Percentiles rank a stretch among this genome's conserved stretches.
These are phyloP conservation scores for Psidium friedrichsthalianum DNA, from an alignment of 345 rosid genomes.

Conservation along the genomic window DNA sequence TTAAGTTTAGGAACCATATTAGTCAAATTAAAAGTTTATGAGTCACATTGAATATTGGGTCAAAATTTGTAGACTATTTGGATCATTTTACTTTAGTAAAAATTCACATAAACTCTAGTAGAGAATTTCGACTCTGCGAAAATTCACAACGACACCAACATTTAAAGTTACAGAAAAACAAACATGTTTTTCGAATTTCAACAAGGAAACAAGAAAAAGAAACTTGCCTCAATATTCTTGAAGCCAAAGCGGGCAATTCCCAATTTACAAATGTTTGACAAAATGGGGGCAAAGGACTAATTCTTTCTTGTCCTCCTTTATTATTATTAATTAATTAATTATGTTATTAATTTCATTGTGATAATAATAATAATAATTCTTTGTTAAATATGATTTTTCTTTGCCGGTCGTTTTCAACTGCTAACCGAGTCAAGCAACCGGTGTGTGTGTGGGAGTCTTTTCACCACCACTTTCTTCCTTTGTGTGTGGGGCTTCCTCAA, in stretches of 20 bases:
- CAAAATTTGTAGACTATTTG: no score
- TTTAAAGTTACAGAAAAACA: not conserved
- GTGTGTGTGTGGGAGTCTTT: not conserved
- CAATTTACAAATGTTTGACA: not conserved
- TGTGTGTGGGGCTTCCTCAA: not conserved
- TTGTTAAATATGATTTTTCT: no score
- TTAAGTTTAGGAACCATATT: no score
- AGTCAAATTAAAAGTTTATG: no score
- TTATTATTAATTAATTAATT: not conserved
- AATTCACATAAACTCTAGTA: rapidly evolving
- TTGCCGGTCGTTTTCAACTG: not conserved
- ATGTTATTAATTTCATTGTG: rapidly evolving
- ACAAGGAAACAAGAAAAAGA: not conserved
- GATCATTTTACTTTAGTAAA: no score
- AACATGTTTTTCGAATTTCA: not conserved
- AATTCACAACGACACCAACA: not conserved
- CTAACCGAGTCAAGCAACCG: not conserved
- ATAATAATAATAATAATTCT: not conserved
- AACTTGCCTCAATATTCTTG: not conserved
- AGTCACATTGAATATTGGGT: no score
- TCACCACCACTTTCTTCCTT: not conserved
- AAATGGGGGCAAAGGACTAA: not conserved
- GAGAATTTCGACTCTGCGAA: not conserved
- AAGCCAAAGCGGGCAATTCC: not conserved
- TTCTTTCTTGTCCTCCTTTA: not conserved